Conservation (phyloP, 306 rosid genomes). For the Senna tora region DNA sequence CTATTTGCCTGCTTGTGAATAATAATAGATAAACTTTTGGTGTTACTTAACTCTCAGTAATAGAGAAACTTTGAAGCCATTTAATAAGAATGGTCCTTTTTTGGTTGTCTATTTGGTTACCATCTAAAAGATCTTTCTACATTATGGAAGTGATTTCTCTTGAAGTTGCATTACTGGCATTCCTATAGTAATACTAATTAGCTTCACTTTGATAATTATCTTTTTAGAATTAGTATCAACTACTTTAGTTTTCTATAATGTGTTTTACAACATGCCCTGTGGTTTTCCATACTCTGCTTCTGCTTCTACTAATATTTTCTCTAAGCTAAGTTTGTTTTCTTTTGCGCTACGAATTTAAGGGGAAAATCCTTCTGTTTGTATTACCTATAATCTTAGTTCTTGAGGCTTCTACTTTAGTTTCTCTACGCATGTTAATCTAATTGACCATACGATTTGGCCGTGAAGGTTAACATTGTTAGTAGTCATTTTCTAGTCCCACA, state of each 20-base stretch:
- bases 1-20: slow-evolving; percentile 19
- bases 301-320: not conserved
- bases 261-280: not conserved
- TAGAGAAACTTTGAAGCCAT: slow-evolving; percentile 28
- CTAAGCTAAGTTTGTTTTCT: too few species aligned
- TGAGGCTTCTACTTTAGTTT: too few species aligned
- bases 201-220: too few species aligned
- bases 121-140: slow-evolving; percentile 4
- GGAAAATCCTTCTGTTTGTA: too few species aligned
- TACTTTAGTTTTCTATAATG: slow-evolving; percentile 4
- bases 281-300: not conserved
- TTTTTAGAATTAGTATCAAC: not conserved
- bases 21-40: not conserved
- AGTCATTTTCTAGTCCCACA: too few species aligned
- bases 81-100: not conserved
- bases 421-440: too few species aligned
- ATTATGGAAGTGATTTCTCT: slow-evolving; percentile 21
- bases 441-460: too few species aligned
- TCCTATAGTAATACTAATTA: too few species aligned
- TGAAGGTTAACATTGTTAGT: too few species aligned
- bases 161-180: slow-evolving; percentile 18
- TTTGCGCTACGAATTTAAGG: too few species aligned
- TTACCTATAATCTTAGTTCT: too few species aligned
- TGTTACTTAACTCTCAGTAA: slow-evolving; percentile 15
- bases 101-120: slow-evolving; percentile 4